A percentile compares a stretch with the other conserved stretches of the same genome.
Evolutionary conservation across 1,284 basidiomycete species (phyloP).

Genomic region (Marasmius tenuissimus): DNA sequence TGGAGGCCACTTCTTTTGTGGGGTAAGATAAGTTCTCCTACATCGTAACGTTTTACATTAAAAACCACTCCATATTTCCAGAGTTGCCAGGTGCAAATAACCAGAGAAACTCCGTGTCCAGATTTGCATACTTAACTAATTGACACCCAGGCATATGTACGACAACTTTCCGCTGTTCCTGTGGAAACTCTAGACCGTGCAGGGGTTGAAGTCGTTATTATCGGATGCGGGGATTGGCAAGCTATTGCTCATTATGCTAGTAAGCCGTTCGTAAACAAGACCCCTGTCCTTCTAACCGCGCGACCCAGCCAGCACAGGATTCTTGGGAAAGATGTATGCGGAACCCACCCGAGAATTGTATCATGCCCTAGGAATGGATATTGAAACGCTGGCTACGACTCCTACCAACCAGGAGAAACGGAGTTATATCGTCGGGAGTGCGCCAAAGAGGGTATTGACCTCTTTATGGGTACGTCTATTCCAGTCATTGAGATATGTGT

Average conservation of each 20-base stretch:
- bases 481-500: background rate
- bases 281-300: background rate
- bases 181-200: conserved; percentile 43
- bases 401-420: conserved; percentile 45
- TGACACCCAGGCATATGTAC: conserved; percentile 48
- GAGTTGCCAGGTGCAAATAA: conserved; percentile 40
- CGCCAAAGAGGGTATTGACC: conserved; percentile 31
- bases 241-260: conserved; percentile 56
- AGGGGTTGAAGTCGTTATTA: conserved; percentile 44
- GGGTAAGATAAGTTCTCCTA: conserved; percentile 38
- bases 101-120: too few relatives aligned
- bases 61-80: conserved; percentile 16
- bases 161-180: conserved; percentile 45
- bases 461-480: conserved; percentile 47
- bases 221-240: conserved; percentile 65
- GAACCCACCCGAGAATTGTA: conserved; percentile 58
- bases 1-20: conserved; percentile 66
- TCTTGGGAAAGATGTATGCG: conserved; percentile 52
- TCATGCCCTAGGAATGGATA: conserved; percentile 49
- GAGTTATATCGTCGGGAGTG: conserved; percentile 41
- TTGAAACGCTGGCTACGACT: conserved; percentile 41
- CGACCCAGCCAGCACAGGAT: conserved; percentile 34
- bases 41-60: conserved; percentile 3
- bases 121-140: background rate
- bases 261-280: conserved; percentile 19